phyloP scores from a whole-genome alignment of 73 alveolate genomes.

The Tetrahymena elliotti region DNA sequence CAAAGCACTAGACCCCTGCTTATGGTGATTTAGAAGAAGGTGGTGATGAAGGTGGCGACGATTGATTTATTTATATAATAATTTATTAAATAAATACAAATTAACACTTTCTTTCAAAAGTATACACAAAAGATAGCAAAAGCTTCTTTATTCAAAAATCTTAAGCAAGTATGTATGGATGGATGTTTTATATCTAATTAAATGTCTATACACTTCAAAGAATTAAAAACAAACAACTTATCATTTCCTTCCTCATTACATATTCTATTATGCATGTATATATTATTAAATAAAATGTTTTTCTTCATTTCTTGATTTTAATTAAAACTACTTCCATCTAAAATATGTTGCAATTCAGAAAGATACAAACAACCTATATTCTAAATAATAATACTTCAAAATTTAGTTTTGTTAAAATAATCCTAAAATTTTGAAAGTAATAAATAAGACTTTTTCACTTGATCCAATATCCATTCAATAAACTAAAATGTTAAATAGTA shows the following conservation, averaged over 20 bases:
- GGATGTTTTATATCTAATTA: background rate
- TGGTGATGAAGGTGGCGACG: constrained; percentile 5
- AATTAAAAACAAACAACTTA: background rate
- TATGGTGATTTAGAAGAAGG: constrained; percentile 1
- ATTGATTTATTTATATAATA: background rate
- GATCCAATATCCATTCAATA: no score
- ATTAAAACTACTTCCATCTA: no score
- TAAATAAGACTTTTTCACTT: no score
- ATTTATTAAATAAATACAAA: background rate
- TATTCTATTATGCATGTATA: no score
- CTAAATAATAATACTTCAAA: no score
- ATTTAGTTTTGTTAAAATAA: no score
- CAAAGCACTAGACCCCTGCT: background rate
- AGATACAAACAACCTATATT: background rate
- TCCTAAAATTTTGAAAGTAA: no score
- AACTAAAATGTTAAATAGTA: no score
- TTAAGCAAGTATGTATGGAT: background rate
- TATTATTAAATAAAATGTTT: background rate
- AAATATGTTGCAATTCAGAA: no score
- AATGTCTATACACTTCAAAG: background rate
- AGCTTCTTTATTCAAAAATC: background rate
- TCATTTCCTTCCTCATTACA: background rate
- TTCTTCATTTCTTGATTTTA: background rate
- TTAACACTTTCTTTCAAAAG: background rate
- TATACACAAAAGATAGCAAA: background rate